These are phyloP conservation scores for Penicillium nordicum DNA, from an alignment of 2,329 filamentous ascomycete species.

Conservation along the genomic window DNA sequence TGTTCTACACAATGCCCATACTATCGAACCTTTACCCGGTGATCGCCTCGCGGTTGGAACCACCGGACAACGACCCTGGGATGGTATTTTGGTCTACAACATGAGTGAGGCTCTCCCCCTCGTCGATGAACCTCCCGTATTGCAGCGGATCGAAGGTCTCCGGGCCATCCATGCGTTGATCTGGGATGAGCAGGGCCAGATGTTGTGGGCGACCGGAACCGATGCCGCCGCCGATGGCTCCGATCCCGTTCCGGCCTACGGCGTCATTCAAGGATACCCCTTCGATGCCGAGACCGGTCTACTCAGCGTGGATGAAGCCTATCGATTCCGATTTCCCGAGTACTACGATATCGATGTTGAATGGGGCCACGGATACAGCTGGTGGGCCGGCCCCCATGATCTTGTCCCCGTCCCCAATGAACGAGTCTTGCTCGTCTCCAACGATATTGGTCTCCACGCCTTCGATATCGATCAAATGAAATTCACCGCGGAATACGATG, in stretches of 20 bases:
- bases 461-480: conserved; percentile 21
- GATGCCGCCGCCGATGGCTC: conserved; percentile 25
- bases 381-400: conserved; percentile 26
- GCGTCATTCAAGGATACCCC: conserved; percentile 21
- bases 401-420: conserved; percentile 26
- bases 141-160: conserved; percentile 24
- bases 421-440: conserved; percentile 22
- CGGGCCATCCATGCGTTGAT: conserved; percentile 26
- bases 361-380: conserved; percentile 24
- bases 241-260: conserved; percentile 20
- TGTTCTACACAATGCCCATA: conserved; percentile 22
- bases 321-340: conserved; percentile 12
- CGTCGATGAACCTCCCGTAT: conserved; percentile 18
- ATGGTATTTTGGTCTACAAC: conserved; percentile 26
- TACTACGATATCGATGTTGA: conserved; percentile 18
- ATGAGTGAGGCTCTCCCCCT: conserved; percentile 18
- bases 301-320: conserved; percentile 13
- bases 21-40: conserved; percentile 20
- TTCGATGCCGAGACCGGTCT: conserved; percentile 19
- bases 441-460: conserved; percentile 21
- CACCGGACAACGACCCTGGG: conserved; percentile 23
- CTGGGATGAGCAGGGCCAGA: conserved; percentile 25
- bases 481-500: conserved; percentile 13
- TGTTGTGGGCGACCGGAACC: conserved; percentile 24
- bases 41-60: conserved; percentile 22